phyloP scores from a whole-genome alignment of 495 filamentous ascomycete species.

The Penicillium manginii region DNA sequence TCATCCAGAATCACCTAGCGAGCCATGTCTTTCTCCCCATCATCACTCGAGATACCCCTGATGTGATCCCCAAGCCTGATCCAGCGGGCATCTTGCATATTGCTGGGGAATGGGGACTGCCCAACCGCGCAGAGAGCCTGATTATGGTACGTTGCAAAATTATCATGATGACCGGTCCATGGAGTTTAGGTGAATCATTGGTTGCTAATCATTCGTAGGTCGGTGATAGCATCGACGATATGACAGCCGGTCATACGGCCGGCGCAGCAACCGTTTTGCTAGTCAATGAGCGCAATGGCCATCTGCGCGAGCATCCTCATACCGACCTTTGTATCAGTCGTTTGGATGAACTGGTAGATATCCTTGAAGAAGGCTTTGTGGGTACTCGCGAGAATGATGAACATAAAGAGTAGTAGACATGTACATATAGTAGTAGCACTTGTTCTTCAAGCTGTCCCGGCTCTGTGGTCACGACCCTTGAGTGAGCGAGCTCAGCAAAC shows the following conservation, averaged over 20 bases:
- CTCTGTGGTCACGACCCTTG: background rate
- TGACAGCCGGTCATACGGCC: constrained; percentile 82
- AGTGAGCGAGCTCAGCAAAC: background rate
- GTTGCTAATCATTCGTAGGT: constrained; percentile 50
- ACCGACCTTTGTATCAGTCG: constrained; percentile 71
- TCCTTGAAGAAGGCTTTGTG: constrained; percentile 70
- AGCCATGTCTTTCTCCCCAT: constrained; percentile 74
- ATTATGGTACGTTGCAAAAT: constrained; percentile 52
- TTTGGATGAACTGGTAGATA: constrained; percentile 71
- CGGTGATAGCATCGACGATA: constrained; percentile 91
- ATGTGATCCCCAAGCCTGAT: constrained; percentile 76
- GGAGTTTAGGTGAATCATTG: background rate
- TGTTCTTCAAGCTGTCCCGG: background rate
- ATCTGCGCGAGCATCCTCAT: constrained; percentile 74
- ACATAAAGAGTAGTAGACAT: constrained; percentile 2
- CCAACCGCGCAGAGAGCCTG: constrained; percentile 51
- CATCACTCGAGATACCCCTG: constrained; percentile 78
- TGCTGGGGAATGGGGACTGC: constrained; percentile 70
- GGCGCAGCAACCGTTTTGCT: constrained; percentile 90
- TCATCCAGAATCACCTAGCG: constrained; percentile 74
- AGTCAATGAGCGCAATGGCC: constrained; percentile 75
- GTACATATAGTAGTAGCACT: background rate
- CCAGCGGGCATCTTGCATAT: constrained; percentile 89
- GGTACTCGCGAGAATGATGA: constrained; percentile 29
- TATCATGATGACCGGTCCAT: too few relatives aligned